Evolutionary conservation across 805 yeast species (phyloP).

Genomic region (Ogataea nitratoaversa): DNA sequence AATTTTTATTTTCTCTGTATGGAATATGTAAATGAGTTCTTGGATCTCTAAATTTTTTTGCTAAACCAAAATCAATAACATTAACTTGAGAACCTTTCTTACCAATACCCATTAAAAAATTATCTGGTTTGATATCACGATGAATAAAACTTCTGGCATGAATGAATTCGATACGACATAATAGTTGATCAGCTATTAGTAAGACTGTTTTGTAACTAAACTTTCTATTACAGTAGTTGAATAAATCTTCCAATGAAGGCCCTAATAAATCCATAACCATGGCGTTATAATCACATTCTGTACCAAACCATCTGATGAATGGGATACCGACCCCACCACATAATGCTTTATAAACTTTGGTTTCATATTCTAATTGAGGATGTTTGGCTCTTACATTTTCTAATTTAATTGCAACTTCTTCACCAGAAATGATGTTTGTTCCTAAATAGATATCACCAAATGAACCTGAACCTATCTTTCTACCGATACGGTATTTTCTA

Average conservation of each 20-base stretch:
- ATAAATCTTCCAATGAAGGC: slow-evolving; percentile 90
- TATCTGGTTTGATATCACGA: slow-evolving; percentile 81
- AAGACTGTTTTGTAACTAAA: slow-evolving; percentile 92
- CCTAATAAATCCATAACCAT: slow-evolving; percentile 96
- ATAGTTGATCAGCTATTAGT: slow-evolving; percentile 87
- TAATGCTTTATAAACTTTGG: slow-evolving; percentile 88
- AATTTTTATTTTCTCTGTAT: slow-evolving; percentile 90
- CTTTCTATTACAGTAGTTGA: slow-evolving; percentile 92
- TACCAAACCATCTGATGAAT: slow-evolving; percentile 94
- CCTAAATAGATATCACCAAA: slow-evolving; percentile 96
- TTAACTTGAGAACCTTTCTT: slow-evolving; percentile 93
- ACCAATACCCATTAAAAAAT: slow-evolving; percentile 85
- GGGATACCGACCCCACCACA: slow-evolving; percentile 98
- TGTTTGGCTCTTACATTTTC: slow-evolving; percentile 89
- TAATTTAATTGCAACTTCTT: slow-evolving; percentile 94
- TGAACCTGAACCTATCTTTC: slow-evolving; percentile 95
- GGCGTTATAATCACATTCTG: slow-evolving; percentile 94
- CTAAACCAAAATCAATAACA: slow-evolving; percentile 91
- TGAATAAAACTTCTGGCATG: slow-evolving; percentile 92
- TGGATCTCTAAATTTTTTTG: slow-evolving; percentile 91
- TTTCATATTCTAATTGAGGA: slow-evolving; percentile 96
- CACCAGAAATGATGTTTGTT: slow-evolving; percentile 91
- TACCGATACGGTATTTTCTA: slow-evolving; percentile 87
- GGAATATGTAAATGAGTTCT: slow-evolving; percentile 93
- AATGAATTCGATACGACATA: slow-evolving; percentile 90